Conservation (phyloP, 371 early-diverging fungal genomes). For the Mortierella sp. region DNA sequence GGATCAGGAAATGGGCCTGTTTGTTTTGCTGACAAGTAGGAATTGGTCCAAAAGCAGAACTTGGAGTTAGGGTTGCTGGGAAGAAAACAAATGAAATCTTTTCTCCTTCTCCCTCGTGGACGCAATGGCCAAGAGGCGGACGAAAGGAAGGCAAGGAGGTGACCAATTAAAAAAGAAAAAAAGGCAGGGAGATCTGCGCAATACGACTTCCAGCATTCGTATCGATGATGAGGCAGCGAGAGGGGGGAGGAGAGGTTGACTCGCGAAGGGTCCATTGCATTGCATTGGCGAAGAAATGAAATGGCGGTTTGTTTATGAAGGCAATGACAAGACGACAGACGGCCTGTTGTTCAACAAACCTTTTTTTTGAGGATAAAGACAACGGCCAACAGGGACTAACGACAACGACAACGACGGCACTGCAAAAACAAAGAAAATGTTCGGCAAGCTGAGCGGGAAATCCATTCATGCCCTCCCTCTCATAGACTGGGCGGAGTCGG, state of each 20-base stretch:
- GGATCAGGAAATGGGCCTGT: neutral
- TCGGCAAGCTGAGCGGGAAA: conserved; percentile 17
- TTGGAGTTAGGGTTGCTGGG: neutral
- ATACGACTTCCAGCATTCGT: too few relatives aligned
- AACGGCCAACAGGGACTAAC: neutral
- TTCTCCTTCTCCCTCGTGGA: neutral
- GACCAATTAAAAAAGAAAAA: neutral
- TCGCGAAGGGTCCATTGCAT: too few relatives aligned
- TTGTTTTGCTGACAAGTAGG: neutral
- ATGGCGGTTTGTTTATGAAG: too few relatives aligned
- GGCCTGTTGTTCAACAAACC: too few relatives aligned
- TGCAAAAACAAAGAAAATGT: neutral
- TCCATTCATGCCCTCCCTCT: neutral
- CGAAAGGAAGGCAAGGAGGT: neutral
- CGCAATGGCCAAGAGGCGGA: neutral
- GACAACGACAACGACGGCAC: neutral
- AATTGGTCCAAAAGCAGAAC: neutral
- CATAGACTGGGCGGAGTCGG: conserved; percentile 16
- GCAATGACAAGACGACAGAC: too few relatives aligned
- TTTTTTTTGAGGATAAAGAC: neutral
- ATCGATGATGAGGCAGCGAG: too few relatives aligned
- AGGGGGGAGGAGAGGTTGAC: too few relatives aligned
- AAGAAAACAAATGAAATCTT: neutral
- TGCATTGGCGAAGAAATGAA: too few relatives aligned
- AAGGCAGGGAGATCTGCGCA: neutral